Base-by-base conservation (phyloP, 2,329 filamentous ascomycete species). In the Calonectria henricotiae region DNA sequence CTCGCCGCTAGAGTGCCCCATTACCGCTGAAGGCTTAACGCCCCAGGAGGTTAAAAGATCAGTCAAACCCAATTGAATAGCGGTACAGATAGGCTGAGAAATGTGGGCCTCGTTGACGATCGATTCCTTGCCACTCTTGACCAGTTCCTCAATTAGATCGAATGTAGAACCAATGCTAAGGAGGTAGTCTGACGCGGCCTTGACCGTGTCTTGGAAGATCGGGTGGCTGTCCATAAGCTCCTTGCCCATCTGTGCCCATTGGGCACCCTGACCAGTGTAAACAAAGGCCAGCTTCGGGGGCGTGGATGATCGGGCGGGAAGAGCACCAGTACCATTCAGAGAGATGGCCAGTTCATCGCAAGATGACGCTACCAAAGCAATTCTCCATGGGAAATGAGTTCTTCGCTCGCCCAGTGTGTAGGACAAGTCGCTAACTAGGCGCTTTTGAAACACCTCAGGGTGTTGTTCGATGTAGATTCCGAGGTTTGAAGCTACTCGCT, bases 1-100 rank as follows among this genome's bases (percentile, higher is more conserved):
- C 68, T 88, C 86, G 15, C 86, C 86, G 58, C 80, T 83, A 0
- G 85, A 87, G 72, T 88, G 86, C 0, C 86, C 85, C 4, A 81
- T 78, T 0, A 86, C 85, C 5, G 79, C 80, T 0, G 73, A 54
- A 0, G 86, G 84, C 9, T 68, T 71, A n/a, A 88, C 78, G 1
- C 80, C 81, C 82, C 83, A 87, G 2, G 83, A 82, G 30, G 80
- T 54, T 1, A 89, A 76, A 3, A 89, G 78, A 15, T 84, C 80
- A 0, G 83, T 82, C 7, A 89, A 73, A 1, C 83, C 83, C 3
- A 89, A 76, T 74, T 89, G 87, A 2, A 89, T 72, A 0, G 86
- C 84, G 0, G 85, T 86, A 70, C 82, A 85, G 6, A 79, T 70
- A 61, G 85, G 84, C 72, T 86, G 84, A 82, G 67, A 83, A 66